phyloP scores from a whole-genome alignment of 352 stramenopile genomes.

The Phytophthora meadii region DNA sequence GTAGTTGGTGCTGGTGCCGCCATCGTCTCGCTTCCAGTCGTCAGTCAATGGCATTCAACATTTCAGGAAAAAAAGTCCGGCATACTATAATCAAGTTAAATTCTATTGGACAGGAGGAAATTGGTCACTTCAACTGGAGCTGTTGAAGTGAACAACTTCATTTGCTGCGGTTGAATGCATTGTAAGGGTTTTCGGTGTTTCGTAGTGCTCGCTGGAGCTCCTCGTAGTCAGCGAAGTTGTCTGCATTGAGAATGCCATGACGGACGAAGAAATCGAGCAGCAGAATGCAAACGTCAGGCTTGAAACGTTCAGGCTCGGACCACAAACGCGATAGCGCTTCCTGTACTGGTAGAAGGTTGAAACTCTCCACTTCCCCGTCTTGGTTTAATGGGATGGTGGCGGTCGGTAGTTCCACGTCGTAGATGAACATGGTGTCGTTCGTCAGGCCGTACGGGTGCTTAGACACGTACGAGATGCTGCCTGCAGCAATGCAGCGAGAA shows the following conservation, averaged over 20 bases:
- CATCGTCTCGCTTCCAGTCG: constrained; percentile 41
- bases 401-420: constrained; percentile 61
- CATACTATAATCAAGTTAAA: no score
- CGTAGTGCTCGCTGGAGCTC: constrained; percentile 45
- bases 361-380: constrained; percentile 71
- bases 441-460: constrained; percentile 63
- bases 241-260: constrained; percentile 66
- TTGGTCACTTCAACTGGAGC: constrained; percentile 4
- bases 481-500: constrained; percentile 41
- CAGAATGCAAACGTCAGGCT: constrained; percentile 74
- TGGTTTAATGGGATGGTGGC: constrained; percentile 48
- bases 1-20: constrained; percentile 20
- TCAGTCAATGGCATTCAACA: constrained; percentile 2
- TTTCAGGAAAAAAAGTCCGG: no score
- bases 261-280: constrained; percentile 73
- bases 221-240: constrained; percentile 61
- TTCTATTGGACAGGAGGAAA: constrained; percentile 18
- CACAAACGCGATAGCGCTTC: constrained; percentile 48
- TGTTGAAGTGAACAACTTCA: constrained; percentile 8
- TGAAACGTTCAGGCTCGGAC: constrained; percentile 63
- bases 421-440: constrained; percentile 79
- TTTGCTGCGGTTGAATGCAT: constrained; percentile 19
- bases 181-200: constrained; percentile 37
- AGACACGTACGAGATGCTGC: constrained; percentile 65
- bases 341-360: constrained; percentile 55